Percentiles rank a stretch among this genome's conserved stretches.
phyloP scores from a whole-genome alignment of 352 stramenopile genomes.

The Phytophthora syringae region DNA sequence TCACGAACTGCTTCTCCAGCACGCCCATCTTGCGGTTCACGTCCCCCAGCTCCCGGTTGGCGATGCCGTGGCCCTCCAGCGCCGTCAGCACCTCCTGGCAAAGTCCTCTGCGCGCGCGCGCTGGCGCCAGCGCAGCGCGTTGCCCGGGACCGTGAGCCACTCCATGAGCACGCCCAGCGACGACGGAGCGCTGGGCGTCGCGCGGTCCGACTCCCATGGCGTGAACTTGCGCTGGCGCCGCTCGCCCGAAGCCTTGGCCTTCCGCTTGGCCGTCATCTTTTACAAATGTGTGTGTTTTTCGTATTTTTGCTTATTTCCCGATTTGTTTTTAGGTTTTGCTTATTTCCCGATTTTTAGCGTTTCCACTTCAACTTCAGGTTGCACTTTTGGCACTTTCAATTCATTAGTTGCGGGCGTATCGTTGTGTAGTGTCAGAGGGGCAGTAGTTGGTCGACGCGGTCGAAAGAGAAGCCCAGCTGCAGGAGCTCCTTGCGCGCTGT shows the following conservation, averaged over 20 bases:
- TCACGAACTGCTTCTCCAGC: conserved; percentile 27
- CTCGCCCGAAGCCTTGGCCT: conserved; percentile 4
- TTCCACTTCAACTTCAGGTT: neutral
- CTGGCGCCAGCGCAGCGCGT: conserved; percentile 42
- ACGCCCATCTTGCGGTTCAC: conserved; percentile 22
- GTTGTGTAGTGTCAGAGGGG: conserved; percentile 28
- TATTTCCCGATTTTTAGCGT: too few relatives aligned
- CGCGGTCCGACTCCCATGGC: conserved; percentile 28
- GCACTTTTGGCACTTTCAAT: too few relatives aligned
- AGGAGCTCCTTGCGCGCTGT: conserved; percentile 47
- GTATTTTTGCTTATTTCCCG: too few relatives aligned
- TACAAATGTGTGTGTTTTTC: too few relatives aligned
- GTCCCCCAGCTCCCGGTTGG: conserved; percentile 16
- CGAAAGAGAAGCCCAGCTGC: conserved; percentile 34
- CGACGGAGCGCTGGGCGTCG: conserved; percentile 13
- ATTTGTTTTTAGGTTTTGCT: too few relatives aligned
- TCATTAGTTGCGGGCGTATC: too few relatives aligned
- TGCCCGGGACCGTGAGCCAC: conserved; percentile 40
- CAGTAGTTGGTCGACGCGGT: conserved; percentile 41
- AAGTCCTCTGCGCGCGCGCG: conserved; percentile 2
- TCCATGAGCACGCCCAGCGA: conserved; percentile 37
- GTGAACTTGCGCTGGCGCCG: conserved; percentile 7
- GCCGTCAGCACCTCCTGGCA: conserved; percentile 24
- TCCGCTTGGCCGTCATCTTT: neutral
- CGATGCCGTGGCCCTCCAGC: conserved; percentile 25